A percentile compares a stretch with the other conserved stretches of the same genome.
Evolutionary conservation across 345 rosid species (phyloP).

Genomic region (Aegle marmelos): DNA sequence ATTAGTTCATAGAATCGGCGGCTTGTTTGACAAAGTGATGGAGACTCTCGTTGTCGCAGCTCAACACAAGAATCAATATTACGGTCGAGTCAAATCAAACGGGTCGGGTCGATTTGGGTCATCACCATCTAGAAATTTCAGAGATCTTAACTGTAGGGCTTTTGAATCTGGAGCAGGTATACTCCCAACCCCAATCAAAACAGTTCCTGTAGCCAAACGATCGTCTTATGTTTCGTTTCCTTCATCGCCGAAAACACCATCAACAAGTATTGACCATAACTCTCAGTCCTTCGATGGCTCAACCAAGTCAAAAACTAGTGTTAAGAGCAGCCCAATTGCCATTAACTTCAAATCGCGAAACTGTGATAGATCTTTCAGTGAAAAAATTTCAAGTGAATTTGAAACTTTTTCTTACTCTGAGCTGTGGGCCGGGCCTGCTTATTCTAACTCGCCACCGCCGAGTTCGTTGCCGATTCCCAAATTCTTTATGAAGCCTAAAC

Average conservation of each 20-base stretch:
- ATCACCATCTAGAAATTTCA: conserved; percentile 53
- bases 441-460: conserved; percentile 94
- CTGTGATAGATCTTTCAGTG: conserved; percentile 27
- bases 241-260: conserved; percentile 30
- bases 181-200: conserved; percentile 57
- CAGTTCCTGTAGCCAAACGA: conserved; percentile 32
- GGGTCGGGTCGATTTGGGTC: conserved; percentile 42
- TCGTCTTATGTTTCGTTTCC: conserved; percentile 14
- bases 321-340: conserved; percentile 53
- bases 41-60: conserved; percentile 72
- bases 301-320: conserved; percentile 10
- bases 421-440: conserved; percentile 97
- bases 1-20: neutral
- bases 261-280: conserved; percentile 12
- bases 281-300: conserved; percentile 14
- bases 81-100: conserved; percentile 36
- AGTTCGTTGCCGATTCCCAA: conserved; percentile 91
- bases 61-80: conserved; percentile 66
- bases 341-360: conserved; percentile 29
- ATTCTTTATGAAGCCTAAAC: conserved; percentile 65
- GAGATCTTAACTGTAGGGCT: conserved; percentile 69
- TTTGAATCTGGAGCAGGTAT: conserved; percentile 75
- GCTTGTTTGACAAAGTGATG: conserved; percentile 38
- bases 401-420: conserved; percentile 56
- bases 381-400: conserved; percentile 31